A percentile compares a stretch with the other conserved stretches of the same genome.
Evolutionary conservation across 1,139 yeast species (phyloP).

Genomic region (Debaryomycetaceae sp.): DNA sequence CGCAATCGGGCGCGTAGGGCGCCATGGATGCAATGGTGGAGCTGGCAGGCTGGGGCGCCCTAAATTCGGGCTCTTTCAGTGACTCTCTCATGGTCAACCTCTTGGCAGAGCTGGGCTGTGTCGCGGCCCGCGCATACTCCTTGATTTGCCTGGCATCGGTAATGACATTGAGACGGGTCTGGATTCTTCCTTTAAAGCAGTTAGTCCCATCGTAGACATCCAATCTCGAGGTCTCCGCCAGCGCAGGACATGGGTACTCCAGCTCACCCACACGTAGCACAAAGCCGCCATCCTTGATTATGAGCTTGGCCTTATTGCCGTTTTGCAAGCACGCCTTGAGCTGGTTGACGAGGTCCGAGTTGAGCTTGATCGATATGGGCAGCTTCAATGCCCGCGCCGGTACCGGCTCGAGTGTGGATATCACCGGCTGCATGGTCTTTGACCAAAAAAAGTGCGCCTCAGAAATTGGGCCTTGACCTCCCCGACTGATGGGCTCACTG

Average conservation of each 20-base stretch:
- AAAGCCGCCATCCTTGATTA: constrained; percentile 34
- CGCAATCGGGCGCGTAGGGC: constrained; percentile 1
- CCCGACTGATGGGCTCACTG: too few species aligned
- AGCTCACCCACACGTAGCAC: constrained; percentile 27
- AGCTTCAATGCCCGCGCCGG: constrained; percentile 10
- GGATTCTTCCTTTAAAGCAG: constrained; percentile 32
- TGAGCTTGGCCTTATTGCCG: constrained; percentile 24
- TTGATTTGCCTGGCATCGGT: constrained; percentile 28
- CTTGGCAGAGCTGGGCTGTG: too few species aligned
- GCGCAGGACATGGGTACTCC: constrained; percentile 29
- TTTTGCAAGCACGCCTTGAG: constrained; percentile 15
- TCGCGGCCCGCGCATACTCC: constrained; percentile 13
- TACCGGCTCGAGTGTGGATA: constrained; percentile 5
- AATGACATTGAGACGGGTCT: constrained; percentile 28
- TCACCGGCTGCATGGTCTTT: too few species aligned
- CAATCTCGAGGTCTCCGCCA: constrained; percentile 35
- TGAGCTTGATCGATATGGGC: constrained; percentile 26
- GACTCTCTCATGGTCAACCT: too few species aligned
- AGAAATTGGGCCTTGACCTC: too few species aligned
- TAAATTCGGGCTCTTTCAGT: too few species aligned
- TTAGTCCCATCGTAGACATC: constrained; percentile 24
- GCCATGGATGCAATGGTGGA: background rate
- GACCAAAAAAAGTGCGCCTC: too few species aligned
- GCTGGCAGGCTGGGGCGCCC: constrained; percentile 1
- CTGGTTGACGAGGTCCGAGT: constrained; percentile 21